These are phyloP conservation scores for Neurospora tetraspora DNA, from an alignment of 495 filamentous ascomycete species.

Conservation along the genomic window DNA sequence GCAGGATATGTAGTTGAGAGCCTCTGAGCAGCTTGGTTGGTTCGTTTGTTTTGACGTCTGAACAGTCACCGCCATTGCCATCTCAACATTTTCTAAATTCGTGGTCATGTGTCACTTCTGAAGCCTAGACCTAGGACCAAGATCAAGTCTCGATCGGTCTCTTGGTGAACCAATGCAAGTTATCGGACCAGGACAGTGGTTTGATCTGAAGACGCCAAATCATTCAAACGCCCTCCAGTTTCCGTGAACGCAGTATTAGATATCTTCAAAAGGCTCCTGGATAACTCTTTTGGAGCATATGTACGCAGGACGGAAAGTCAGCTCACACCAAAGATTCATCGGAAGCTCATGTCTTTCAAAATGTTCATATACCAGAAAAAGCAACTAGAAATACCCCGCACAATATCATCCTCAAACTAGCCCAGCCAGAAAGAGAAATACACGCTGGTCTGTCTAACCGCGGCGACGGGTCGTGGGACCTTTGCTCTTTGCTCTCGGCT, in stretches of 20 bases:
- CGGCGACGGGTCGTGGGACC: conserved; percentile 45
- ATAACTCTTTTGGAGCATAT: neutral
- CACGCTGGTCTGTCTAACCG: conserved; percentile 22
- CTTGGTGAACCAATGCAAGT: neutral
- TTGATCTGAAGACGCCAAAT: neutral
- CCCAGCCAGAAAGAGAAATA: neutral
- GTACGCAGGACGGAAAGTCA: conserved; percentile 1
- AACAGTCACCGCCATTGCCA: neutral
- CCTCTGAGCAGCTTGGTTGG: neutral
- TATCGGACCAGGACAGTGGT: neutral
- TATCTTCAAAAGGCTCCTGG: neutral
- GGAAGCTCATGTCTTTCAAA: neutral
- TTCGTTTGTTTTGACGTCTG: neutral
- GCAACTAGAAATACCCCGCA: neutral
- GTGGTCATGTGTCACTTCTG: neutral
- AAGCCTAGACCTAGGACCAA: neutral
- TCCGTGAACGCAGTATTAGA: neutral
- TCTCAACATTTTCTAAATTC: neutral
- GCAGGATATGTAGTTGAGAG: neutral
- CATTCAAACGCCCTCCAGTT: neutral
- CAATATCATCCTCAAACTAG: neutral
- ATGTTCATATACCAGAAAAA: neutral
- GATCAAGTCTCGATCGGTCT: neutral
- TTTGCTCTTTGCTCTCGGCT: conserved; percentile 33
- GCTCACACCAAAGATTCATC: conserved; percentile 4